Base-by-base conservation (phyloP, 495 filamentous ascomycete species). In the Hyaloscypha variabilis region DNA sequence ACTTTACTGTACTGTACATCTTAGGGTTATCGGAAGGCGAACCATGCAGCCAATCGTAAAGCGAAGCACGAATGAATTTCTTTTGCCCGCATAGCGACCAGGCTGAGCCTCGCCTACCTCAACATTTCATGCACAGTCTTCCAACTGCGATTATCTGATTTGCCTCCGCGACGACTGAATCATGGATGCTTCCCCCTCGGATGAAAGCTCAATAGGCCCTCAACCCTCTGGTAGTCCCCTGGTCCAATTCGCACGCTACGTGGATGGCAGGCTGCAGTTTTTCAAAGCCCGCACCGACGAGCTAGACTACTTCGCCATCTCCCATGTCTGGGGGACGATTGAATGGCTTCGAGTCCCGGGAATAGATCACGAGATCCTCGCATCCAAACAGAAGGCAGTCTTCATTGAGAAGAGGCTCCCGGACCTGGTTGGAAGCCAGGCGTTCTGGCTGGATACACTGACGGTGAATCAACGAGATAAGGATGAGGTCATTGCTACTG, bases 281-380 rank as follows among this genome's bases (percentile, higher is more conserved):
- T 17, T 46, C 39, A 8, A 10, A 46, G 17, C 39, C 39, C 39
- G 39, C 10, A 3, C 19, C 39, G 19, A 46, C 39, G n/a, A n/a
- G n/a, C n/a, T n/a, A 55, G 52, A 55, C 19, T 55, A 11, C 52
- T 10, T 55, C 10, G 52, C 52, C 52, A 55, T 55, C 21, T 55
- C 52, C 6, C 52, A 55, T 21, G 52, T 55, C 21, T 55, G 52
- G 52, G 52, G 52, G 28, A 30, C 23, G 25, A 19, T 19, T 3
- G 52, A 55, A 21, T 55, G 52, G 52, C 10, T 21, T 3, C 10
- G 25, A 19, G 52, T 55, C 8, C 8, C 4, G n/a, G 52, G 52
- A 0, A 55, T 25, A 6, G 52, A 55, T 5, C 19, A 55, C 21
- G 52, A 55, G 21, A 55, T 55, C 19, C 52, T 8, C 4, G 52